Evolutionary conservation across 1,284 basidiomycete species (phyloP), one percentile per base, ranked within the genome.

Genomic region (Puccinia brachypodii): DNA sequence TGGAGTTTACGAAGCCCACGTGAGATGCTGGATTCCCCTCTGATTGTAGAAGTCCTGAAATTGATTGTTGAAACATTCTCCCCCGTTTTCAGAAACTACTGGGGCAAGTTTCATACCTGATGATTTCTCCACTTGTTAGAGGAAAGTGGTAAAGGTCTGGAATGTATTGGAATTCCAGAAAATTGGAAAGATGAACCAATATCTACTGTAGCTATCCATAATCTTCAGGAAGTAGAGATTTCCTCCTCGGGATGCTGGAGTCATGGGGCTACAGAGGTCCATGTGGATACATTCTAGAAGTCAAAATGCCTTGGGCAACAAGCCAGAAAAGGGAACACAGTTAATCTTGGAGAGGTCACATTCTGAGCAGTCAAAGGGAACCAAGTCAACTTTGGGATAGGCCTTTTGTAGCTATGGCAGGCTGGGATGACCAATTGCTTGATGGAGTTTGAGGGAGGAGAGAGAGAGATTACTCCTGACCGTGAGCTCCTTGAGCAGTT

Each of bases 261-360:
- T 28, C 1, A 74, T 56, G 2, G 44, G 44, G 7, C 72, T 47
- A 58, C 72, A 47, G 3, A 53, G 72, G 22, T 75, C 73, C 9
- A 53, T 58, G 56, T 75, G 73, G 3, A 75, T 38, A n/a, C 33
- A 53, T 22, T 56, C 25, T 7, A 75, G n/a, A 8, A 22, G 28
- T n/a, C 8, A 11, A 0, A 22, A 31, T 16, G 47, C 47, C 22
- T 31, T 53, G 1, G 73, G 73, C 36, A 75, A 75, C 0, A 28
- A 60, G 8, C 73, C 33, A 1, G 53, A n/a, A 31, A 58, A 75
- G 19, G 73, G 73, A 1, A 3, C 2, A 2, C 50, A 3, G 31
- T 74, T 44, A 13, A n/a, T 38, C 33, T 56, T 75, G 11, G 28
- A 38, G 9, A 75, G 36, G 22, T 33, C 53, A 60, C 73, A 75